phyloP scores from a whole-genome alignment of 108 stramenopile species.

The Nitzschia putrida region DNA sequence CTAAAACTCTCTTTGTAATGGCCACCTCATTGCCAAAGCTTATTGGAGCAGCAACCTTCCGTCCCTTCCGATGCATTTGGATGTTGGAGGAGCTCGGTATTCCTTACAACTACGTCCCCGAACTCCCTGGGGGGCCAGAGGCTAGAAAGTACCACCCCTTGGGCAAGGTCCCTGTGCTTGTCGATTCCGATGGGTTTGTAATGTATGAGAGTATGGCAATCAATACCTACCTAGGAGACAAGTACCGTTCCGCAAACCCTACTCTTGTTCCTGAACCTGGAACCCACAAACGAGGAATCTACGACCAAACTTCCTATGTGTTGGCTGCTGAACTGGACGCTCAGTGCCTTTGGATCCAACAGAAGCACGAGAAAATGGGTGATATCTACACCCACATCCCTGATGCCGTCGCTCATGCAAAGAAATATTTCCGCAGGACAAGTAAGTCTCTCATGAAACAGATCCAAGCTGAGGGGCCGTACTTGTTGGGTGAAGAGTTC shows the following conservation, averaged over 20 bases:
- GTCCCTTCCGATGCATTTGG: constrained; percentile 80
- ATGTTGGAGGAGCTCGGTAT: constrained; percentile 80
- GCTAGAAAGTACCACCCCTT: constrained; percentile 57
- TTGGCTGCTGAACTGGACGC: constrained; percentile 69
- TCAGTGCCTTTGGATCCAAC: constrained; percentile 78
- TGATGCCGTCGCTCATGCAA: constrained; percentile 60
- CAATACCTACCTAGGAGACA: constrained; percentile 76
- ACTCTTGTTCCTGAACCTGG: constrained; percentile 63
- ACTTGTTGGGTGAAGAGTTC: constrained; percentile 57
- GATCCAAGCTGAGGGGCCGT: constrained; percentile 30
- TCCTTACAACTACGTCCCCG: constrained; percentile 38
- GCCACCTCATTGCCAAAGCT: constrained; percentile 26
- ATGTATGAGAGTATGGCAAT: constrained; percentile 77
- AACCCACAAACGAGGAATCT: constrained; percentile 58
- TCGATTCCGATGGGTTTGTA: constrained; percentile 50
- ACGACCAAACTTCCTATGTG: constrained; percentile 64
- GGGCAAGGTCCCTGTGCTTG: constrained; percentile 73
- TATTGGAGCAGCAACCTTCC: constrained; percentile 56
- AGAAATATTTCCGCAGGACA: constrained; percentile 59
- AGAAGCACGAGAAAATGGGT: constrained; percentile 64
- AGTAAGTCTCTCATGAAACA: constrained; percentile 35
- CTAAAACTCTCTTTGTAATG: too few relatives aligned
- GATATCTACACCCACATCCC: constrained; percentile 58
- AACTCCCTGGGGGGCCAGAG: constrained; percentile 38
- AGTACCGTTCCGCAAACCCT: constrained; percentile 29